These are phyloP conservation scores for Yamagishiella unicocca DNA, from an alignment of 139 green algal genomes.

Conservation along the genomic window DNA sequence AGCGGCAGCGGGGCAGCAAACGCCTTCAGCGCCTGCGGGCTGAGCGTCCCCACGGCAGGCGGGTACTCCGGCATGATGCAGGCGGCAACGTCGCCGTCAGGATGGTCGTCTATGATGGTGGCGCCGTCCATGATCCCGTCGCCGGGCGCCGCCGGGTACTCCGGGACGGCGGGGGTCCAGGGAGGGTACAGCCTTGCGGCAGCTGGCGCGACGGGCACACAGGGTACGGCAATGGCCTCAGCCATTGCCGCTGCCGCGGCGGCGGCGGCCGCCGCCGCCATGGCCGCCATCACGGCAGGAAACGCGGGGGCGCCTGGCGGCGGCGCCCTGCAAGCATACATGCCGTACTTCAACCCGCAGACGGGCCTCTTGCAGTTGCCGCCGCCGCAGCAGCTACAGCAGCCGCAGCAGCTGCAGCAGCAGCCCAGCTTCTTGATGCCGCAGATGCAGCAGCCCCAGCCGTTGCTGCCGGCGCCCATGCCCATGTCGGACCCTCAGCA, in stretches of 20 bases:
- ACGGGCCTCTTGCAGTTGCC: neutral
- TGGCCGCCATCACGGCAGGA: neutral
- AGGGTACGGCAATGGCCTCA: slow-evolving; percentile 15
- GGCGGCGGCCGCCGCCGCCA: neutral
- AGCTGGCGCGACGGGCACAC: neutral
- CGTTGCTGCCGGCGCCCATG: neutral
- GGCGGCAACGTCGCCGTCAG: neutral
- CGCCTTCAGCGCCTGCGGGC: no score
- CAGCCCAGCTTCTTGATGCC: neutral
- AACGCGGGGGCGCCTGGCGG: neutral
- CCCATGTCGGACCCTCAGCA: neutral
- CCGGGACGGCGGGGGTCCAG: neutral
- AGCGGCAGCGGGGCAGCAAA: no score
- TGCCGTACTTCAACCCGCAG: neutral
- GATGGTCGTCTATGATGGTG: neutral
- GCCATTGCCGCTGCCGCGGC: slow-evolving; percentile 4
- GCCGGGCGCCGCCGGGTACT: neutral
- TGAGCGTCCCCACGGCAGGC: no score
- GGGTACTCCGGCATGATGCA: no score
- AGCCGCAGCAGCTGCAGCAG: slow-evolving; percentile 21
- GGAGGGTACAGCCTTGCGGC: neutral
- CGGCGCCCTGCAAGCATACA: neutral
- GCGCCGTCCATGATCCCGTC: no score
- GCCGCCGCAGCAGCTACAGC: neutral
- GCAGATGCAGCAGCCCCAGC: neutral